Conservation (phyloP, 345 rosid genomes). For the Pelargonium nanum region DNA sequence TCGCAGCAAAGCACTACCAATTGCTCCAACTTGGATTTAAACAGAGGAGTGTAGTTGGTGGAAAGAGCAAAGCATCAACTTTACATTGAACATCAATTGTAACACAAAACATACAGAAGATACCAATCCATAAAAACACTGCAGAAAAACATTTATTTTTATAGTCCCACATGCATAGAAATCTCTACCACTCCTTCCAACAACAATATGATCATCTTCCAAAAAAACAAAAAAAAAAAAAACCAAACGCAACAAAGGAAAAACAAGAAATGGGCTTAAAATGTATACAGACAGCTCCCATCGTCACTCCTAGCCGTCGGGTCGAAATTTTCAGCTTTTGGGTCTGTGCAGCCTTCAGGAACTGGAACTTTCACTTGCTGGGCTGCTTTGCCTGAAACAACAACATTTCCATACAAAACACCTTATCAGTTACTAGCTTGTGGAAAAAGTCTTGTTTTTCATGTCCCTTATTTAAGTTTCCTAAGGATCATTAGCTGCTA, state of each 20-base stretch:
- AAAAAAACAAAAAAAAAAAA: too few species aligned
- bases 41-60: too few species aligned
- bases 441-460: neutral
- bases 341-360: conserved; percentile 87
- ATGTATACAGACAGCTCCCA: conserved; percentile 59
- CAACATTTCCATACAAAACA: conserved; percentile 8
- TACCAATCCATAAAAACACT: too few species aligned
- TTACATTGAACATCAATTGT: too few species aligned
- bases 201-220: neutral
- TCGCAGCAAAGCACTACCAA: too few species aligned
- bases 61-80: too few species aligned
- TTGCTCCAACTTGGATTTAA: too few species aligned
- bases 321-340: conserved; percentile 52
- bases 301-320: conserved; percentile 94
- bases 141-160: too few species aligned
- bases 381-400: conserved; percentile 85
- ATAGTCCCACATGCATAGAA: neutral
- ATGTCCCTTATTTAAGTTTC: neutral
- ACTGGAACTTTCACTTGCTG: conserved; percentile 66
- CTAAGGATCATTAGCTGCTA: neutral
- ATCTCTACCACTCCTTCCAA: neutral
- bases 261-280: conserved; percentile 7
- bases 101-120: neutral
- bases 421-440: neutral
- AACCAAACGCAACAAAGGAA: too few species aligned